A percentile compares a stretch with the other conserved stretches of the same genome.
Evolutionary conservation across 257 asterid species (phyloP).

Genomic region (Coffea eugenioides): DNA sequence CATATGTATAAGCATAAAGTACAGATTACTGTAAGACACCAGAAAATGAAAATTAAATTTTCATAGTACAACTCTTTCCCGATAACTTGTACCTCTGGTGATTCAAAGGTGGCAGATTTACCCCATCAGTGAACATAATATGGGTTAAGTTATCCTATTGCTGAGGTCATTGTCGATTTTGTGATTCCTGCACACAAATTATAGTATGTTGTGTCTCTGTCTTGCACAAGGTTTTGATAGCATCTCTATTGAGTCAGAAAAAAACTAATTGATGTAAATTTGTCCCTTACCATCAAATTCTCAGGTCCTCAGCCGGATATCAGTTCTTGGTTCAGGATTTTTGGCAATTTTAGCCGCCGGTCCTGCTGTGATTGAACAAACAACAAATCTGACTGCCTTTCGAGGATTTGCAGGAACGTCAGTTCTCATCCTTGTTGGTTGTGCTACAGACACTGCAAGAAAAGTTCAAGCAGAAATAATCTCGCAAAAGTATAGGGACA

Average conservation of each 20-base stretch:
- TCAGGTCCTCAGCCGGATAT: conserved; percentile 88
- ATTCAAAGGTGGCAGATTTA: neutral
- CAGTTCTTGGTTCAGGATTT: conserved; percentile 87
- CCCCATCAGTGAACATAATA: neutral
- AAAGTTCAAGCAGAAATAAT: conserved; percentile 93
- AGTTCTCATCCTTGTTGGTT: conserved; percentile 90
- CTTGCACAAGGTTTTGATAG: neutral
- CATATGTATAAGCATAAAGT: neutral
- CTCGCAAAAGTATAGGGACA: conserved; percentile 90
- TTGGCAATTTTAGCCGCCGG: conserved; percentile 90
- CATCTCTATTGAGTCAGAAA: neutral
- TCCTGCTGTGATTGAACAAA: conserved; percentile 92
- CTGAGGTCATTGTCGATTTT: neutral
- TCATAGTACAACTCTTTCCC: neutral
- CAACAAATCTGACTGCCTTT: conserved; percentile 90
- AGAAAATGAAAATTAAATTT: neutral
- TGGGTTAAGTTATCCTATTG: neutral
- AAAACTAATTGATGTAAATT: neutral
- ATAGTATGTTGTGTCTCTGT: neutral
- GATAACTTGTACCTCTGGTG: neutral
- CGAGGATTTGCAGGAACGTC: conserved; percentile 97
- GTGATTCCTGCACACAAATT: neutral
- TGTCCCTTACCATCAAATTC: conserved; percentile 9
- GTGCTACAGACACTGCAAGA: conserved; percentile 96
- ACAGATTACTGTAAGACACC: neutral